Percentiles rank a stretch among this genome's conserved stretches.
Evolutionary conservation across 768 basidiomycete genomes (phyloP).

Genomic region (Leucosporidium creatinivorum): DNA sequence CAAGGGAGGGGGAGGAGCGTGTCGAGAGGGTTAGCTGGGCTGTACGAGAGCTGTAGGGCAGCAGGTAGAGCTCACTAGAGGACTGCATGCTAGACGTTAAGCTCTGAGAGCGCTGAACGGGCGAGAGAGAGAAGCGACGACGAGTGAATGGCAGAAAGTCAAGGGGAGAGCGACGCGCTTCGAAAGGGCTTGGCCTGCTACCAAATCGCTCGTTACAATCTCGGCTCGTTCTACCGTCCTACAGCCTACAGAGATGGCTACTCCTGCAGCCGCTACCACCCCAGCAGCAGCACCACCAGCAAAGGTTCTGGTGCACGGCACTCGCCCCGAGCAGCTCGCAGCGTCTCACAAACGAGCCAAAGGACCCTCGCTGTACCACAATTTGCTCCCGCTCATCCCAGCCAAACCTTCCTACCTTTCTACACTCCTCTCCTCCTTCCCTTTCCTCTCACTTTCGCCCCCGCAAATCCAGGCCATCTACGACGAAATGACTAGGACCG

Average conservation of each 20-base stretch:
- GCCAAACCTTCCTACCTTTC: not conserved
- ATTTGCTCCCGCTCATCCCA: conserved; percentile 22
- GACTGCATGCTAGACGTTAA: too few species aligned
- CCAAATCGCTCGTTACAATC: too few species aligned
- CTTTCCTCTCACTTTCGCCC: not conserved
- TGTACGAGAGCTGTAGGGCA: too few species aligned
- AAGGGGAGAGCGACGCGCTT: too few species aligned
- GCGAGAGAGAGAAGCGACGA: too few species aligned
- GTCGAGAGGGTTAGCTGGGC: too few species aligned
- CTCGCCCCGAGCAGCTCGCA: conserved; percentile 19
- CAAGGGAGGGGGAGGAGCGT: too few species aligned
- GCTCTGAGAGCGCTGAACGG: too few species aligned
- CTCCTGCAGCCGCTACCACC: not conserved
- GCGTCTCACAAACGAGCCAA: conserved; percentile 17
- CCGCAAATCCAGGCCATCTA: conserved; percentile 42
- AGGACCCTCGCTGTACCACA: conserved; percentile 19
- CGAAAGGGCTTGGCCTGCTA: too few species aligned
- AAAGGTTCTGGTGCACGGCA: not conserved
- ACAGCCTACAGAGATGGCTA: not conserved
- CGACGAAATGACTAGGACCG: conserved; percentile 71
- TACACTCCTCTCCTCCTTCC: conserved; percentile 5
- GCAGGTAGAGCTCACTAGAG: too few species aligned
- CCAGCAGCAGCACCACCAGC: not conserved
- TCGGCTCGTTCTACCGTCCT: too few species aligned
- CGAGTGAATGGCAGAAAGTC: too few species aligned